phyloP scores from a whole-genome alignment of 345 rosid genomes.

The Arabis hirsuta region DNA sequence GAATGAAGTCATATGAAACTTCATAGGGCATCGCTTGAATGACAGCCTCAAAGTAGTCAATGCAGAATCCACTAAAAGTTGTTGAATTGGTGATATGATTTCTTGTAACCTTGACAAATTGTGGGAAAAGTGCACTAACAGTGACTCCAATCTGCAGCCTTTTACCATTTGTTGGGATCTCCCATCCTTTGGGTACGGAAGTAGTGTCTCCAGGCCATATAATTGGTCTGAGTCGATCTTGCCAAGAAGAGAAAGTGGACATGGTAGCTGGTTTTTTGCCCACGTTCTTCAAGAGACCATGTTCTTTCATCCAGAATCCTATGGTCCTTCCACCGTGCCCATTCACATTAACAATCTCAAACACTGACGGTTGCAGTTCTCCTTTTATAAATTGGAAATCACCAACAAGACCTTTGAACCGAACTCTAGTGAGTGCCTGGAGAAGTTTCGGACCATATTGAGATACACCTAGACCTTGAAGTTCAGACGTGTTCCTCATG shows the following conservation, averaged over 20 bases:
- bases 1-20: slow-evolving; percentile 35
- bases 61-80: slow-evolving; percentile 35
- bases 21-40: slow-evolving; percentile 32
- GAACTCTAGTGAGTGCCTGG: slow-evolving; percentile 38
- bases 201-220: slow-evolving; percentile 47
- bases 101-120: slow-evolving; percentile 22
- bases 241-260: slow-evolving; percentile 31
- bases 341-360: slow-evolving; percentile 53
- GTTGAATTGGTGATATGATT: slow-evolving; percentile 27
- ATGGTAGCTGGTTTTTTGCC: slow-evolving; percentile 14
- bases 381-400: slow-evolving; percentile 43
- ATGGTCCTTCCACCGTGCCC: slow-evolving; percentile 35
- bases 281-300: slow-evolving; percentile 34
- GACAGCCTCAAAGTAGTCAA: slow-evolving; percentile 43
- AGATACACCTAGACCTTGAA: slow-evolving; percentile 48
- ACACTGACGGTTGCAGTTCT: slow-evolving; percentile 39
- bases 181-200: slow-evolving; percentile 31
- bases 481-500: slow-evolving; percentile 38
- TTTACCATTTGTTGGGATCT: slow-evolving; percentile 27
- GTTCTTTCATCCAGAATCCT: slow-evolving; percentile 52
- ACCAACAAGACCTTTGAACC: slow-evolving; percentile 52
- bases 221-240: slow-evolving; percentile 21
- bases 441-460: slow-evolving; percentile 47
- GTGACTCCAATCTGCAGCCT: slow-evolving; percentile 44
- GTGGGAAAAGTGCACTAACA: not conserved